These are phyloP conservation scores for Hypoxylon sp. DNA, from an alignment of 2,329 filamentous ascomycete species.

Conservation along the genomic window DNA sequence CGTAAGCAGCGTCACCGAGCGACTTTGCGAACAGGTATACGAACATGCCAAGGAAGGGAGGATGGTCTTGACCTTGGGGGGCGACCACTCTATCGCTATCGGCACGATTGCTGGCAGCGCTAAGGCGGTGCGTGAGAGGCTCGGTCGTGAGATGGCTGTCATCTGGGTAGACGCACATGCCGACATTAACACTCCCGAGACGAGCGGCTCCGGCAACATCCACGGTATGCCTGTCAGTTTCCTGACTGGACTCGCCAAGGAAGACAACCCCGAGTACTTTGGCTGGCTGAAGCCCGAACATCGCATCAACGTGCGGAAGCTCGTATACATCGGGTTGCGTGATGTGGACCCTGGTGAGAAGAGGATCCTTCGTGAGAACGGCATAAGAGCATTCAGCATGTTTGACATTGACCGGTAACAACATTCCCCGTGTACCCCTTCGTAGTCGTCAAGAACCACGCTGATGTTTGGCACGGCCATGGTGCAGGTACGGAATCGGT, in stretches of 20 bases:
- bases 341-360: constrained; percentile 97
- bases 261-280: constrained; percentile 84
- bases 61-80: constrained; percentile 92
- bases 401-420: constrained; percentile 91
- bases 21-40: constrained; percentile 88
- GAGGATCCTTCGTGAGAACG: constrained; percentile 87
- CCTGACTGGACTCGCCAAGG: constrained; percentile 84
- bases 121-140: constrained; percentile 85
- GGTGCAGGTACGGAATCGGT: constrained; percentile 85
- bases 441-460: neutral
- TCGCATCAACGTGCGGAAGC: constrained; percentile 79
- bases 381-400: constrained; percentile 98
- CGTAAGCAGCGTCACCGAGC: constrained; percentile 86
- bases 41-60: constrained; percentile 85
- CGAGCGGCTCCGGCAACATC: constrained; percentile 90
- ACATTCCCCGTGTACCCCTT: neutral
- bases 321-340: constrained; percentile 96
- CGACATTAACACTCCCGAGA: constrained; percentile 97
- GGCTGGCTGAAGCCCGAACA: constrained; percentile 88
- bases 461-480: constrained; percentile 6
- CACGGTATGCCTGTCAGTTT: constrained; percentile 99
- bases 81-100: constrained; percentile 97
- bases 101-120: constrained; percentile 91
- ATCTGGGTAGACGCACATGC: constrained; percentile 99
- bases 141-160: constrained; percentile 87